Evolutionary conservation across 257 asterid genomes (phyloP).

Genomic region (Ilex asprella): DNA sequence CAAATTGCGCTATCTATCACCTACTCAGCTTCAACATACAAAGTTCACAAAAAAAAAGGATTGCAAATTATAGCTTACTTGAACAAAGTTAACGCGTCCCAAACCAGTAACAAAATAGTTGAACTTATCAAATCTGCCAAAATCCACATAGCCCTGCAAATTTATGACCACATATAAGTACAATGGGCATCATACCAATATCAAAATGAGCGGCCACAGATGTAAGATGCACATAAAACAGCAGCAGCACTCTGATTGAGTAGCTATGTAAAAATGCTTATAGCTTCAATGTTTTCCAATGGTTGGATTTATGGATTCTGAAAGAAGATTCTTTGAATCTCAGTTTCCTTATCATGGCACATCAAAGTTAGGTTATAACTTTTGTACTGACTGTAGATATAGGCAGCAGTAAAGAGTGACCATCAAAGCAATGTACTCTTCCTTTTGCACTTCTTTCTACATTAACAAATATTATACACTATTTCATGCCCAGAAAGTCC

Average conservation of each 20-base stretch:
- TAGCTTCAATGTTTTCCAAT: background rate
- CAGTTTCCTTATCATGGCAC: background rate
- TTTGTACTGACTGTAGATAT: background rate
- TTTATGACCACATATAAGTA: conserved; percentile 11
- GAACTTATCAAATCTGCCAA: conserved; percentile 78
- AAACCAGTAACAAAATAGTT: conserved; percentile 60
- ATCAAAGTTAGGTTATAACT: background rate
- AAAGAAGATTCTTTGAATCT: background rate
- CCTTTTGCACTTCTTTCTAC: background rate
- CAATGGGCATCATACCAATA: conserved; percentile 14
- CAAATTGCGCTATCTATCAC: background rate
- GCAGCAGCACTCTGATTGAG: background rate
- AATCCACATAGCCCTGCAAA: conserved; percentile 86
- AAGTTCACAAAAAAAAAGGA: background rate
- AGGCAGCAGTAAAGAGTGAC: background rate
- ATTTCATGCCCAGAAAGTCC: background rate
- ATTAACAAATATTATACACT: background rate
- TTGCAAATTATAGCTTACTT: conserved; percentile 37
- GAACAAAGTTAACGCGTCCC: conserved; percentile 57
- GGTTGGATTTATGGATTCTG: background rate
- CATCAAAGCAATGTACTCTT: background rate
- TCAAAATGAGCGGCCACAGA: conserved; percentile 9
- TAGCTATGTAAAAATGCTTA: background rate
- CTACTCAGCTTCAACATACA: background rate
- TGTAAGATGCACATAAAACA: conserved; percentile 12